Evolutionary conservation across 208 protist species (phyloP).

Genomic region (Crithidia sp.): DNA sequence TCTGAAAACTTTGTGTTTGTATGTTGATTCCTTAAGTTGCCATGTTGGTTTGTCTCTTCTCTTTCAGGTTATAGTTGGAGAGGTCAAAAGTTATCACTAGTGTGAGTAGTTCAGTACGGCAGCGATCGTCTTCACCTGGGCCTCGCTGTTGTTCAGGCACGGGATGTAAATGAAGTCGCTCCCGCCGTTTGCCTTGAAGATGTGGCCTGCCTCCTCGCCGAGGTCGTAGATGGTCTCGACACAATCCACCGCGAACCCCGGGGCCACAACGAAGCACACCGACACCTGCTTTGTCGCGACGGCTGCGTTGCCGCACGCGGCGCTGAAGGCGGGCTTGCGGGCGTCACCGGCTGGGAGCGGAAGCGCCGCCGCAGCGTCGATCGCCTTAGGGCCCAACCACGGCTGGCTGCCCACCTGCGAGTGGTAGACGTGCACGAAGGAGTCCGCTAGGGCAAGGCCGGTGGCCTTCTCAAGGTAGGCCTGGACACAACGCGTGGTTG

Average conservation of each 20-base stretch:
- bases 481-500: constrained; percentile 19
- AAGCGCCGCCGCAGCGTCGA: constrained; percentile 20
- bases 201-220: constrained; percentile 12
- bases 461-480: constrained; percentile 5
- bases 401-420: constrained; percentile 45
- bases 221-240: constrained; percentile 46
- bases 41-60: no score
- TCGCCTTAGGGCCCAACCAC: constrained; percentile 42
- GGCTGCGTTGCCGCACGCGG: not conserved
- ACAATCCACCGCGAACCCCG: constrained; percentile 42
- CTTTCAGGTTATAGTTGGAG: no score
- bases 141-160: constrained; percentile 41
- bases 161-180: constrained; percentile 23
- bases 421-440: constrained; percentile 39
- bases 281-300: constrained; percentile 5
- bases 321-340: constrained; percentile 17
- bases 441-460: constrained; percentile 15
- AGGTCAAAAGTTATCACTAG: not conserved
- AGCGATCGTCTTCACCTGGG: constrained; percentile 21
- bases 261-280: constrained; percentile 29
- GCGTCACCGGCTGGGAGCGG: not conserved
- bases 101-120: constrained; percentile 11
- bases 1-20: no score
- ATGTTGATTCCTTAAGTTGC: no score
- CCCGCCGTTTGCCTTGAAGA: constrained; percentile 34